Evolutionary conservation across 805 yeast genomes (phyloP), one percentile per base, ranked within the genome.

Genomic region (Candida chilensis): DNA sequence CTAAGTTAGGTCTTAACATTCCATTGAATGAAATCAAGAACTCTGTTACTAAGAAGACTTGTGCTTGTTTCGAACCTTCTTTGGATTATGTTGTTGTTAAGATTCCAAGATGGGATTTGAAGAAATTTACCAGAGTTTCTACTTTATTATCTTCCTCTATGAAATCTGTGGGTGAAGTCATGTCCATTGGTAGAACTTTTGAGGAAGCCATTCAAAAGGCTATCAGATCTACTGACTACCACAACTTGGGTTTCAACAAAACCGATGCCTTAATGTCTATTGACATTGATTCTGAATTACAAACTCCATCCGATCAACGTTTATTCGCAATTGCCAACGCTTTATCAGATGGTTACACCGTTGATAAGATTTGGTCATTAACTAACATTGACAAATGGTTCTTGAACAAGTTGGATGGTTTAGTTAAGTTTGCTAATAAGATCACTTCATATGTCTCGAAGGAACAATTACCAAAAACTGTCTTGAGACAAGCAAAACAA

Each of bases 91-190:
- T 87, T 56, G 98, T 90, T 40, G 94, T 86, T 32, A 90, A 90
- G 73, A 92, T 90, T 57, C 98, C 98, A 57, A 77, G 97, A 65
- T 90, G 98, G 98, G 98, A 90, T 63, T 73, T 90, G 63, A 83
- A 84, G 68, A 90, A 90, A 63, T 90, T 90, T 63, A 84, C 90
- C 37, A 74, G 95, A 54, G 97, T 90, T 22, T 82, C 94, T 14
- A 78, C 84, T 31, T 69, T 78, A 53, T 73, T 90, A 45, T 81
- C 92, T 7, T 87, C 96, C 2, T 77, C 95, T 18, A 90, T 90
- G 98, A 90, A 90, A 64, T 87, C 96, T 38, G 97, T 90, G 41
- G 98, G 98, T 67, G 98, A 90, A 59, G 97, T 92, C 31, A 90
- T 90, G 98, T 74, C 90, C 43, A 85, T 90, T 50, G 98, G 98